phyloP scores from a whole-genome alignment of 768 basidiomycete genomes.

The Russula olivacea region DNA sequence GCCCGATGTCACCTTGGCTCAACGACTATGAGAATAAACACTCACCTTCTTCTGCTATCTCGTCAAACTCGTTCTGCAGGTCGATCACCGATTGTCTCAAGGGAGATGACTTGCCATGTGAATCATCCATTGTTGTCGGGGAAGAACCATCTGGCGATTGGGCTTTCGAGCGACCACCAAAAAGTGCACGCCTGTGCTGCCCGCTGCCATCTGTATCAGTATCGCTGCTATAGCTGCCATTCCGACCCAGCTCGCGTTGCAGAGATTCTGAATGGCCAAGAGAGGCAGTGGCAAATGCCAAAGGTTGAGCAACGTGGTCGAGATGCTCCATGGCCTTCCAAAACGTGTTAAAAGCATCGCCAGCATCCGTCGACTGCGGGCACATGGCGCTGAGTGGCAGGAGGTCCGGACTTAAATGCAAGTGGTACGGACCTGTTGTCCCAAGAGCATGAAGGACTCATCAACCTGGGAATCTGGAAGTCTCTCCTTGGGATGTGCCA shows the following conservation, averaged over 20 bases:
- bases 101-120: slow-evolving; percentile 20
- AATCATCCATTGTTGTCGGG: slow-evolving; percentile 24
- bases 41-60: slow-evolving; percentile 62
- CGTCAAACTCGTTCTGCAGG: slow-evolving; percentile 49
- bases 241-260: slow-evolving; percentile 35
- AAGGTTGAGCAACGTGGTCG: slow-evolving; percentile 75
- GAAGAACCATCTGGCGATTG: slow-evolving; percentile 30
- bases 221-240: slow-evolving; percentile 56
- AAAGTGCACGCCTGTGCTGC: slow-evolving; percentile 49
- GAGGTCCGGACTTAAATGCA: neutral
- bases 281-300: slow-evolving; percentile 79
- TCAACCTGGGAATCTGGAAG: slow-evolving; percentile 51
- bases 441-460: slow-evolving; percentile 85
- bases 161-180: slow-evolving; percentile 30
- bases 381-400: slow-evolving; percentile 8
- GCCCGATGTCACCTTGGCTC: slow-evolving; percentile 1
- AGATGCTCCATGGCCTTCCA: slow-evolving; percentile 87
- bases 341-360: slow-evolving; percentile 84
- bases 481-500: slow-evolving; percentile 44
- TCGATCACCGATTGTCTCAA: slow-evolving; percentile 23
- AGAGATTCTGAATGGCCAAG: slow-evolving; percentile 43
- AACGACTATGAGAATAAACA: neutral
- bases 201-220: slow-evolving; percentile 54
- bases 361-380: slow-evolving; percentile 47
- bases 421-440: slow-evolving; percentile 55